phyloP scores from a whole-genome alignment of 768 basidiomycete species.

The Boletus tylopilopsis region DNA sequence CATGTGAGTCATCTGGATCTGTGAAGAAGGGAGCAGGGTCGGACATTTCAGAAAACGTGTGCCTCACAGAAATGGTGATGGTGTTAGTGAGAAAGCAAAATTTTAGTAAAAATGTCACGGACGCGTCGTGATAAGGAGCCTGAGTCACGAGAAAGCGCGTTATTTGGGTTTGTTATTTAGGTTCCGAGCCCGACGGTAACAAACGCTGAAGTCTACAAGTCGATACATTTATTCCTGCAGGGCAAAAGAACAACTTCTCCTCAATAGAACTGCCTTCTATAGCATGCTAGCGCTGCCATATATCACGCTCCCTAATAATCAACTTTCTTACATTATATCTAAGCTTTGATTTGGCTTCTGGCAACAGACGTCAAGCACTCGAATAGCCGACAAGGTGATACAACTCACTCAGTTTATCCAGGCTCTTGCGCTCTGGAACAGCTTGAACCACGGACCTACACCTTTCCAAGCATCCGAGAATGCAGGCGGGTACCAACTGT shows the following conservation, averaged over 20 bases:
- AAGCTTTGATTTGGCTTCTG: neutral
- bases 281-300: neutral
- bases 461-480: constrained; percentile 62
- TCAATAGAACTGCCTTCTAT: no score
- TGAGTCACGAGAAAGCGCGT: no score
- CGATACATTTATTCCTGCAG: neutral
- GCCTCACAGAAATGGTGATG: neutral
- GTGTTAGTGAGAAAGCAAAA: neutral
- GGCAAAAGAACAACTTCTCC: no score
- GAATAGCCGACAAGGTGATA: neutral
- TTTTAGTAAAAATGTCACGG: neutral
- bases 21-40: constrained; percentile 50
- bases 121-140: no score
- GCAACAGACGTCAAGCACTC: constrained; percentile 26
- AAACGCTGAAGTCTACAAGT: no score
- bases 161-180: constrained; percentile 29
- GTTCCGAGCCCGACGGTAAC: no score
- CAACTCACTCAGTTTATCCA: constrained; percentile 45
- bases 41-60: constrained; percentile 10
- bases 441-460: constrained; percentile 88
- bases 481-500: constrained; percentile 83
- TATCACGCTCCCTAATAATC: neutral
- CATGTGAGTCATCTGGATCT: constrained; percentile 50
- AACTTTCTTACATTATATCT: constrained; percentile 2
- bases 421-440: constrained; percentile 87